phyloP scores from a whole-genome alignment of 768 basidiomycete genomes.

The Boletus subparvulus region DNA sequence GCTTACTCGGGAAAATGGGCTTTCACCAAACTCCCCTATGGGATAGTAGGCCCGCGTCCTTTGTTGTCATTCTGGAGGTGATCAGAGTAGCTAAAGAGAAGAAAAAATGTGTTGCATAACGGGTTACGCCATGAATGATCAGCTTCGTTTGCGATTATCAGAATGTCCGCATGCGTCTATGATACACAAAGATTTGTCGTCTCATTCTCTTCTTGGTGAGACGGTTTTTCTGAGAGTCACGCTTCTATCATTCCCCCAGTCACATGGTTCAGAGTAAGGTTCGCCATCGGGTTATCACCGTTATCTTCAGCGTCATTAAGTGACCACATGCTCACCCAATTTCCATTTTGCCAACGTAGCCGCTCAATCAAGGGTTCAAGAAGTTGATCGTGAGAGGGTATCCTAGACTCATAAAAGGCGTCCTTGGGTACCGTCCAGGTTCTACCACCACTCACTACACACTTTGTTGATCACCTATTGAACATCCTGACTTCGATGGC shows the following conservation, averaged over 20 bases:
- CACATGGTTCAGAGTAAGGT: slow-evolving; percentile 1
- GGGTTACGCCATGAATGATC: background rate
- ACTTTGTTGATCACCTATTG: background rate
- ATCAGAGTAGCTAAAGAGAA: background rate
- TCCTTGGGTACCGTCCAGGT: background rate
- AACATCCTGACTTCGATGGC: background rate
- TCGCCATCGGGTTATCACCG: background rate
- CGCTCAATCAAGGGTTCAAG: slow-evolving; percentile 4
- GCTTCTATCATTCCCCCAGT: background rate
- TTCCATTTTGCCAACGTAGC: slow-evolving; percentile 6
- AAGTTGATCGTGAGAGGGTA: background rate
- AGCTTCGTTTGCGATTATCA: background rate
- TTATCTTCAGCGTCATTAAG: slow-evolving; percentile 19
- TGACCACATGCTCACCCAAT: slow-evolving; percentile 3
- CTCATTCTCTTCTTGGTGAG: background rate
- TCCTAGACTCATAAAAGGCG: slow-evolving; percentile 20
- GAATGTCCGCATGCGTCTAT: background rate
- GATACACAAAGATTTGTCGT: background rate
- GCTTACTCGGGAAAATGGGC: no score
- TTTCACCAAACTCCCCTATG: background rate
- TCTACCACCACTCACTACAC: background rate
- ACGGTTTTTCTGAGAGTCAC: background rate
- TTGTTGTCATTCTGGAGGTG: background rate
- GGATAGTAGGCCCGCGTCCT: background rate
- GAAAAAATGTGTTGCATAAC: no score